phyloP scores from a whole-genome alignment of 164 flowering plant genomes.

The Tetracentron sinense region DNA sequence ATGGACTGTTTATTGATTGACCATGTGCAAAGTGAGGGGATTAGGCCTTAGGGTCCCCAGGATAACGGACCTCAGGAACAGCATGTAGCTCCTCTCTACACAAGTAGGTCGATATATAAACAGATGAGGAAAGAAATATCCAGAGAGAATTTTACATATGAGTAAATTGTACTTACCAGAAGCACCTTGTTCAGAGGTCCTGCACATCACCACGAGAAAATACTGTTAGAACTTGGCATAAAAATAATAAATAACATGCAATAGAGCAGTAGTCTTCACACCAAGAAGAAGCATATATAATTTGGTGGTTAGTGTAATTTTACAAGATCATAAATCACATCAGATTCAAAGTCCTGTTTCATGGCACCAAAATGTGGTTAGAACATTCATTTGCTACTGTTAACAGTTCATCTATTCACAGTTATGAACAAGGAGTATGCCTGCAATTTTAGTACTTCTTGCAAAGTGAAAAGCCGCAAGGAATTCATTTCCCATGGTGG shows the following conservation, averaged over 20 bases:
- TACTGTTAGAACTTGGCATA: neutral
- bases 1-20: no score
- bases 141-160: neutral
- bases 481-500: neutral
- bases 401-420: neutral
- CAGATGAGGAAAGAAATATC: constrained; percentile 3
- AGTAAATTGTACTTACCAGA: constrained; percentile 44
- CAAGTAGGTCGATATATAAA: no score
- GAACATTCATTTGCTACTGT: neutral
- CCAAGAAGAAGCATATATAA: neutral
- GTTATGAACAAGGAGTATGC: neutral
- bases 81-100: no score
- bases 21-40: no score
- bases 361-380: neutral
- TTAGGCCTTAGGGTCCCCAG: no score
- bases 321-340: neutral
- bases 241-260: neutral
- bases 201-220: constrained; percentile 34
- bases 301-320: neutral
- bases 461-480: neutral
- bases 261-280: neutral
- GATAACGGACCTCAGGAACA: no score
- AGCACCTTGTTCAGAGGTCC: constrained; percentile 51
- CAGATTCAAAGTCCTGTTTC: neutral
- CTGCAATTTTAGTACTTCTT: neutral